A percentile compares a stretch with the other conserved stretches of the same genome.
Conservation (phyloP, 768 basidiomycete species). For the Termitomyces sp. region DNA sequence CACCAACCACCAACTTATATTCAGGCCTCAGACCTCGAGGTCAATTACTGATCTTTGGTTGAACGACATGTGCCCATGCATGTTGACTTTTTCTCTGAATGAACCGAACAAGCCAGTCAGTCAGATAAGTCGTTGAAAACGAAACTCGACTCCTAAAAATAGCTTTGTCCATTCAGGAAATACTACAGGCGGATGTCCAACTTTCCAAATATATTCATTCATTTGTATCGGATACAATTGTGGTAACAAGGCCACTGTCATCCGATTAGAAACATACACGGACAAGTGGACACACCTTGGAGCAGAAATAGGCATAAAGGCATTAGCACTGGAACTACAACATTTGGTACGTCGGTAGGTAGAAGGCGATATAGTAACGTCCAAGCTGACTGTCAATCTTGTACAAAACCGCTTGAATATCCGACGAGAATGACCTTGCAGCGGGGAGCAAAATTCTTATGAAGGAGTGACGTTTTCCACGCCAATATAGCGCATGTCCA, state of each 20-base stretch:
- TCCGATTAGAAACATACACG: background rate
- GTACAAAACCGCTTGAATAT: no score
- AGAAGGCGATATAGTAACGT: background rate
- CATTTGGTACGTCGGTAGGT: background rate
- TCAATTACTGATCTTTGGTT: no score
- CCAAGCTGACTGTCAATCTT: no score
- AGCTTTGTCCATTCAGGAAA: no score
- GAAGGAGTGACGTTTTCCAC: conserved; percentile 63
- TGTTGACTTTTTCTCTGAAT: no score
- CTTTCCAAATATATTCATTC: conserved; percentile 1
- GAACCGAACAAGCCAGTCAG: no score
- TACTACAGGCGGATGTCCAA: no score
- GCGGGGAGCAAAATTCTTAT: background rate
- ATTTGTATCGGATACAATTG: conserved; percentile 49
- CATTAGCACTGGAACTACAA: conserved; percentile 69
- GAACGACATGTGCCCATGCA: no score
- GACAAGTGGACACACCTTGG: conserved; percentile 58
- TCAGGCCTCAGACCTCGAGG: no score
- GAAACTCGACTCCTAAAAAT: no score
- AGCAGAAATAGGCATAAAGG: conserved; percentile 82
- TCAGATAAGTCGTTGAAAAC: no score
- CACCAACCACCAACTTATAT: no score
- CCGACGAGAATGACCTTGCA: background rate
- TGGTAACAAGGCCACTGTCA: conserved; percentile 57
- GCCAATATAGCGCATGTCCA: conserved; percentile 73